Evolutionary conservation across 495 filamentous ascomycete species (phyloP).

Genomic region (Cryomyces antarcticus): DNA sequence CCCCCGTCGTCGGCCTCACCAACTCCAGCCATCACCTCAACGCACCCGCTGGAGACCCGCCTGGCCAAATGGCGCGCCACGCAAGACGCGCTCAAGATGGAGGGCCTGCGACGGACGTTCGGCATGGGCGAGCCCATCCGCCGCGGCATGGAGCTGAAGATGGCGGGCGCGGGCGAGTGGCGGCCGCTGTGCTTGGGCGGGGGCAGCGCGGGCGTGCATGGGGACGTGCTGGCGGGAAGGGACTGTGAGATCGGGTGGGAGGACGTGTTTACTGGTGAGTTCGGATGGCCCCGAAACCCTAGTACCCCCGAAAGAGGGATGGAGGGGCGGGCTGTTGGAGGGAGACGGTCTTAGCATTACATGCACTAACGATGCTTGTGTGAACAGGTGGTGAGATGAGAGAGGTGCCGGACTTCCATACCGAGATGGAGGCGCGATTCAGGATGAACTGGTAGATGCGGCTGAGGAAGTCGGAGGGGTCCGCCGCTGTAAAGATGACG

Average conservation of each 20-base stretch:
- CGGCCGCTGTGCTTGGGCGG: constrained; percentile 23
- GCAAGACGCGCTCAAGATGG: constrained; percentile 74
- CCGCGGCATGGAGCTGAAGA: constrained; percentile 88
- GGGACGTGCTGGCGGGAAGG: constrained; percentile 61
- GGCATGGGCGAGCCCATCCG: constrained; percentile 87
- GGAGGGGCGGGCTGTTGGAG: background rate
- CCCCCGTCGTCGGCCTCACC: constrained; percentile 18
- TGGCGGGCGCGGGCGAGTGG: constrained; percentile 41
- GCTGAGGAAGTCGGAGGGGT: background rate
- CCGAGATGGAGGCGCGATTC: constrained; percentile 84
- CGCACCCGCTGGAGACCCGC: constrained; percentile 81
- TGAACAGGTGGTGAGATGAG: constrained; percentile 37
- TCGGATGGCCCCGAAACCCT: background rate
- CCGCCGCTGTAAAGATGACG: no score
- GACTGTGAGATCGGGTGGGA: constrained; percentile 68
- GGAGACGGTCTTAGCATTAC: background rate
- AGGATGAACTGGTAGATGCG: constrained; percentile 40
- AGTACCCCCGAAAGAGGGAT: no score
- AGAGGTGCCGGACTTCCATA: constrained; percentile 50
- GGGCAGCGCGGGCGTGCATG: constrained; percentile 22
- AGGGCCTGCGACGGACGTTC: constrained; percentile 60
- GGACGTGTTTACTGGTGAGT: constrained; percentile 56
- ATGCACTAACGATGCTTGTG: constrained; percentile 9
- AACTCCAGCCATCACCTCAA: constrained; percentile 22
- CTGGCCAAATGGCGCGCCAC: constrained; percentile 68